Base-by-base conservation (phyloP, 2,329 filamentous ascomycete species). In the Trichoderma oligosporum region DNA sequence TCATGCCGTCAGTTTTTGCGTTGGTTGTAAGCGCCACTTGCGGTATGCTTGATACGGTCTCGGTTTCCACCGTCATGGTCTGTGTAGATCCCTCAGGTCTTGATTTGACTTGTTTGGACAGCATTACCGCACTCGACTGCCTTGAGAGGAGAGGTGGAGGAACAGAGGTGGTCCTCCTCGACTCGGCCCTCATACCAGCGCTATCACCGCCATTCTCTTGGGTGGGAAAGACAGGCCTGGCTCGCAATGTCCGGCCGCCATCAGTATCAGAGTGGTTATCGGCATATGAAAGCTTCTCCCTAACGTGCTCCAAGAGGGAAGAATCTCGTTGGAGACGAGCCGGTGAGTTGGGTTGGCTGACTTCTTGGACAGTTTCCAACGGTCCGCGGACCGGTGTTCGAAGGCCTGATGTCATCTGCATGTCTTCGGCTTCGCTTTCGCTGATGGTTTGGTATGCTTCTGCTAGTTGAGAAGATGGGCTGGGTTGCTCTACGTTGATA, bases 21-120 rank as follows among this genome's bases (percentile, higher is more conserved):
- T 83, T 83, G 31, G 79, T 75, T 6, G 87, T 85, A 25, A 96
- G 78, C 8, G 87, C 84, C 25, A 92, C 82, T 67, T 96, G 92
- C 9, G 92, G 91, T 55, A 97, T 88, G 3, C 92, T 96, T 41
- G 85, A 88, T 35, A 99, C 94, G 0, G 92, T 96, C 73, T 99
- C 94, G 0, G 94, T 97, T 75, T 99, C 94, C 12, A 97, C 93
- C 8, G 91, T 97, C 91, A 99, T 97, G 66, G 90, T 94, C 68
- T 88, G 85, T 57, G 86, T 82, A 33, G 89, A 87, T n/a, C 85
- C 86, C 68, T 96, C 89, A 25, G 83, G 77, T 69, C 92, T 90
- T 31, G 82, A 79, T 68, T 91, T 89, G 56, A 78, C 75, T 56
- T 89, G 81, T 60, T 86, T 86, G 33, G 87, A 82, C 48, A 85